Conservation (phyloP, 108 stramenopile species). For the Skeletonema costatum region DNA sequence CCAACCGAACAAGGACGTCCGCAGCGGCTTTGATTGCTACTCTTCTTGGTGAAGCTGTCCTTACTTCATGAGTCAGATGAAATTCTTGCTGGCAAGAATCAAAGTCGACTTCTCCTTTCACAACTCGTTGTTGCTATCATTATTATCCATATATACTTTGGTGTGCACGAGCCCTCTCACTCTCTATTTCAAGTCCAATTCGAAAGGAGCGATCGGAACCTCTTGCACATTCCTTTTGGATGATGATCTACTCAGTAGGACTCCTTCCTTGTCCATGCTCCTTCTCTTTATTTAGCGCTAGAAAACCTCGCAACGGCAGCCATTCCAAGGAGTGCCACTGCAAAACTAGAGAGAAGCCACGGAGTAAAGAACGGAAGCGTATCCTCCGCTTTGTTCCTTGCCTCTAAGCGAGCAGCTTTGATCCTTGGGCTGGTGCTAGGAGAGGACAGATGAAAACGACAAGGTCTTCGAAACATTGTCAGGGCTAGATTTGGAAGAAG, state of each 20-base stretch:
- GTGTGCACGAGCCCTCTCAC: background rate
- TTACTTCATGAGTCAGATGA: too few relatives aligned
- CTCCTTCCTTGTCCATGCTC: too few relatives aligned
- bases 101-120: too few relatives aligned
- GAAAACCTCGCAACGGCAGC: background rate
- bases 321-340: background rate
- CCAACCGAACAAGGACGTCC: background rate
- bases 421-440: constrained; percentile 11
- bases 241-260: too few relatives aligned
- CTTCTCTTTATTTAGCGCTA: background rate
- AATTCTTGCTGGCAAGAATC: too few relatives aligned
- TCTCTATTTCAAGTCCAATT: background rate
- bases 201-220: background rate
- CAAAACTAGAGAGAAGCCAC: background rate
- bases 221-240: background rate
- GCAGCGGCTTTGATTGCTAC: background rate
- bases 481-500: background rate
- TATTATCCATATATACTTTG: too few relatives aligned
- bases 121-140: too few relatives aligned
- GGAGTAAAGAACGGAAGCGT: background rate
- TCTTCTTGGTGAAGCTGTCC: too few relatives aligned
- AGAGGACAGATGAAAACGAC: constrained; percentile 16
- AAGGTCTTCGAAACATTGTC: constrained; percentile 6
- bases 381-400: background rate
- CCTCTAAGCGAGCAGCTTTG: constrained; percentile 19